Evolutionary conservation across 805 yeast species (phyloP).

Genomic region (Yarrowia alimentaria): DNA sequence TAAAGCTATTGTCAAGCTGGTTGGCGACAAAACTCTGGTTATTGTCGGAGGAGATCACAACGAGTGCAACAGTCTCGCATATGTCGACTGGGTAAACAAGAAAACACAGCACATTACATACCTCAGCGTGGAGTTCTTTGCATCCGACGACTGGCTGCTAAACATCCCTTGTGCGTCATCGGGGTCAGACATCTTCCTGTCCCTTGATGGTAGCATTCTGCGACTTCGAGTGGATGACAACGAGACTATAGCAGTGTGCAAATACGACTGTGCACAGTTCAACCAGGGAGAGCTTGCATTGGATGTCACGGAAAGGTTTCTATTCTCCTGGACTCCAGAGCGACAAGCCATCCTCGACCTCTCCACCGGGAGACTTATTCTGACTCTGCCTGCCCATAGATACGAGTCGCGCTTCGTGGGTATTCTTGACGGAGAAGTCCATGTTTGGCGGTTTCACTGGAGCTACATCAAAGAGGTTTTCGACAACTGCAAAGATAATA

Average conservation of each 20-base stretch:
- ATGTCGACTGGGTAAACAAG: not conserved
- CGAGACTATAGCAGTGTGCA: too few relatives aligned
- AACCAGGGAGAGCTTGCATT: constrained; percentile 5
- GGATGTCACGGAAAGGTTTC: constrained; percentile 1
- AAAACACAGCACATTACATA: not conserved
- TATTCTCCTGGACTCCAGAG: constrained; percentile 6
- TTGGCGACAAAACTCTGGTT: not conserved
- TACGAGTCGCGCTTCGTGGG: constrained; percentile 13
- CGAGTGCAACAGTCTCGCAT: not conserved
- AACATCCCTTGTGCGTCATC: constrained; percentile 1
- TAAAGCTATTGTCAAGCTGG: constrained; percentile 7
- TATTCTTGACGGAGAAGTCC: not conserved
- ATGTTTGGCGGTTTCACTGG: constrained; percentile 14
- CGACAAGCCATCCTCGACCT: too few relatives aligned
- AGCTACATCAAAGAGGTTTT: constrained; percentile 9
- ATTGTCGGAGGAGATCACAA: constrained; percentile 3
- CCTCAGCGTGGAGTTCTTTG: constrained; percentile 3
- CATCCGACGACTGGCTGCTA: constrained; percentile 2
- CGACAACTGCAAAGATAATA: not conserved
- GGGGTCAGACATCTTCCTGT: not conserved
- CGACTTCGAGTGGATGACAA: not conserved
- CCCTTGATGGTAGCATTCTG: constrained; percentile 3
- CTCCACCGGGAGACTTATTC: too few relatives aligned
- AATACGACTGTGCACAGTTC: constrained; percentile 6
- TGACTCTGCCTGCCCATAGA: not conserved